phyloP scores from a whole-genome alignment of 768 basidiomycete species.

The Hygrophorus pudorinus region DNA sequence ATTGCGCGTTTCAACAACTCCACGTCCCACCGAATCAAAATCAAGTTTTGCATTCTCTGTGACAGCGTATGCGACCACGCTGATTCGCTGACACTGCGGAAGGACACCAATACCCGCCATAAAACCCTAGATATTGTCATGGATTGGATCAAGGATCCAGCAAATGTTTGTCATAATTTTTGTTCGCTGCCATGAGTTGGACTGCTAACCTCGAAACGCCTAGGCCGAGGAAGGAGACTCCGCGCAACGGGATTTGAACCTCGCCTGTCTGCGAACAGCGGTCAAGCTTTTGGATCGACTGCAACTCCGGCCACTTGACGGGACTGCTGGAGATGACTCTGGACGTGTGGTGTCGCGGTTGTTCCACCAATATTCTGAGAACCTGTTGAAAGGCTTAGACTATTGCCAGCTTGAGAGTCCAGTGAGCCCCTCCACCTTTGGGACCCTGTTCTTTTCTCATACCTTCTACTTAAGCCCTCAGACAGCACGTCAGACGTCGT shows the following conservation, averaged over 20 bases:
- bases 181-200: not conserved
- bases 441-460: slow-evolving; percentile 1
- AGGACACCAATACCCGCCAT: slow-evolving; percentile 58
- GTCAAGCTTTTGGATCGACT: slow-evolving; percentile 72
- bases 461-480: slow-evolving; percentile 24
- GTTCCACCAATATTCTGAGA: slow-evolving; percentile 68
- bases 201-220: not conserved
- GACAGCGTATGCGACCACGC: slow-evolving; percentile 56
- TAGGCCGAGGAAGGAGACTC: slow-evolving; percentile 29
- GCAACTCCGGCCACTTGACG: slow-evolving; percentile 48
- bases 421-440: slow-evolving; percentile 20
- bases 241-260: slow-evolving; percentile 58
- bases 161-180: slow-evolving; percentile 29
- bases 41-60: slow-evolving; percentile 66
- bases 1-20: slow-evolving; percentile 51
- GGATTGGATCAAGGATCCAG: slow-evolving; percentile 62
- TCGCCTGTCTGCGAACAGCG: slow-evolving; percentile 60
- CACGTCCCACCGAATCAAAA: slow-evolving; percentile 51
- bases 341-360: slow-evolving; percentile 64
- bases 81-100: slow-evolving; percentile 53
- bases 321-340: slow-evolving; percentile 48
- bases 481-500: slow-evolving; percentile 42
- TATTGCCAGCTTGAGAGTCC: slow-evolving; percentile 34
- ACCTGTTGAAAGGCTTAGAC: slow-evolving; percentile 54
- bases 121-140: slow-evolving; percentile 66